These are phyloP conservation scores for Neofusicoccum sp. DNA, from an alignment of 2,329 filamentous ascomycete genomes.

Conservation along the genomic window DNA sequence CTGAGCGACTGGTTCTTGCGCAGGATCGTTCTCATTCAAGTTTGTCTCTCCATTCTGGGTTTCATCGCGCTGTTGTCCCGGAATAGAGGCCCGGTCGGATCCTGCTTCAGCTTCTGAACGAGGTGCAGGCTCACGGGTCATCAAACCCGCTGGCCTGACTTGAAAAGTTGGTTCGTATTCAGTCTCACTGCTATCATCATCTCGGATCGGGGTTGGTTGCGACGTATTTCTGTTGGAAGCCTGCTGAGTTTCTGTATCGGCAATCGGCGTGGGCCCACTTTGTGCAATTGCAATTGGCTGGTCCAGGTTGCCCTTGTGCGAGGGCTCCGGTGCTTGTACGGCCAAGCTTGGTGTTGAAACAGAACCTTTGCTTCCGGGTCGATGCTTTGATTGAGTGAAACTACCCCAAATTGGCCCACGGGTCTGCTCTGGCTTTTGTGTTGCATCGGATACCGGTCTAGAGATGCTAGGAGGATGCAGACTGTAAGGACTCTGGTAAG, in stretches of 20 bases:
- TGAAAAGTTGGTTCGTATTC: not conserved
- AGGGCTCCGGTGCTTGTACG: not conserved
- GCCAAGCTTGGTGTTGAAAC: not conserved
- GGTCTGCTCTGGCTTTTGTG: not conserved
- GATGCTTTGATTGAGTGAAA: not conserved
- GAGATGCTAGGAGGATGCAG: not conserved
- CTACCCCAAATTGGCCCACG: constrained; percentile 1
- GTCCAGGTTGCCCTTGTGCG: not conserved
- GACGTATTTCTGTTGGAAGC: too few relatives aligned
- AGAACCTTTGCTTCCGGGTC: not conserved
- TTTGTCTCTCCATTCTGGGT: too few relatives aligned
- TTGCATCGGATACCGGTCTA: not conserved
- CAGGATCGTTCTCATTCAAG: not conserved
- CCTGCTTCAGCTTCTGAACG: not conserved
- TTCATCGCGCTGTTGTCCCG: not conserved
- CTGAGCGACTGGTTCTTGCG: not conserved
- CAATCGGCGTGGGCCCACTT: not conserved
- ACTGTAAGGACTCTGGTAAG: not conserved
- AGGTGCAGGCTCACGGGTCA: not conserved
- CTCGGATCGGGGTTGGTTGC: not conserved
- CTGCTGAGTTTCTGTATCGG: not conserved
- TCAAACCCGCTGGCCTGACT: not conserved
- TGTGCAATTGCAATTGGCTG: not conserved
- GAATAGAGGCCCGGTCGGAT: too few relatives aligned
- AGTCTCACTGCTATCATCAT: not conserved